Conservation (phyloP, 345 rosid species). For the Balakata baccata region DNA sequence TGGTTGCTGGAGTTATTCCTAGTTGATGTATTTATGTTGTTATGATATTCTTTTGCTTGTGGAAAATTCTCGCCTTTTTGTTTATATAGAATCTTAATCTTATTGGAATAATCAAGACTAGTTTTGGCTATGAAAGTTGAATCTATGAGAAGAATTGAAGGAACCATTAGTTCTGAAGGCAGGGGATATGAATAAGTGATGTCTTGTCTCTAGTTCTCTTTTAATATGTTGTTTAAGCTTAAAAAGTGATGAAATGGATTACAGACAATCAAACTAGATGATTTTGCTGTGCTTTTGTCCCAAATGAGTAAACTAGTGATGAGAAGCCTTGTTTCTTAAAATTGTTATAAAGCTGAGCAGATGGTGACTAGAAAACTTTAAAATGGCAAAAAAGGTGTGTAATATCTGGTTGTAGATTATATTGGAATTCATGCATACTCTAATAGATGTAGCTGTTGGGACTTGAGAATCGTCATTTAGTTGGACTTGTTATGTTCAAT, state of each 20-base stretch:
- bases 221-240: not conserved
- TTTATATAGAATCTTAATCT: not conserved
- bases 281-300: not conserved
- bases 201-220: not conserved
- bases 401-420: not conserved
- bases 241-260: not conserved
- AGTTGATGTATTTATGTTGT: not conserved
- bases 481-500: not conserved
- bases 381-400: not conserved
- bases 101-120: not conserved
- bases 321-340: not conserved
- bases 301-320: not conserved
- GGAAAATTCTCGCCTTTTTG: not conserved
- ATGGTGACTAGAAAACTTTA: not conserved
- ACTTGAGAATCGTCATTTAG: no score
- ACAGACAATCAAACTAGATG: not conserved
- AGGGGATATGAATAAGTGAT: not conserved
- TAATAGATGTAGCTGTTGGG: not conserved
- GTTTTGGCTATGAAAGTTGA: not conserved
- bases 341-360: not conserved
- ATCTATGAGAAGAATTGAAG: not conserved
- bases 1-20: not conserved
- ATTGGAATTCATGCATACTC: not conserved
- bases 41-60: not conserved
- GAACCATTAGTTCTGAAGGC: not conserved